Evolutionary conservation across 768 basidiomycete genomes (phyloP), one percentile per base, ranked within the genome.

Genomic region (Tricholoma bakamatsutake): DNA sequence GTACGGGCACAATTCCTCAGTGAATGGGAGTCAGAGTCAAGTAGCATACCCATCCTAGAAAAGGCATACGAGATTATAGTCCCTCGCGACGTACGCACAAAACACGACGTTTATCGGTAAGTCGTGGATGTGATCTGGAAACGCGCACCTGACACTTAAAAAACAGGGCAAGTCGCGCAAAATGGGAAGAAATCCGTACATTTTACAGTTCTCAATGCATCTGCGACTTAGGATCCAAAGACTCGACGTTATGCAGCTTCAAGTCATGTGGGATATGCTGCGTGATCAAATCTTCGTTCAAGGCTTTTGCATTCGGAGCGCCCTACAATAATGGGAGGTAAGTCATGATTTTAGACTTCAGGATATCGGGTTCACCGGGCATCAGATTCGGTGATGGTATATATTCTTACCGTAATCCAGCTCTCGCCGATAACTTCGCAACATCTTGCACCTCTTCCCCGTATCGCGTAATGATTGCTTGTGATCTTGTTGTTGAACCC

Each of bases 141-240:
- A 48, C 47, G 17, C 31, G 30, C 42, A 55, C 28, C 9, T 59
- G 17, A 47, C 34, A 47, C 42, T 58, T 61, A 27, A 40, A 39
- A n/a, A 31, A 4, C 65, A 76, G 72, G 57, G 67, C 73, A 57
- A 69, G 65, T 57, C 73, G 67, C 58, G 66, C 60, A 51, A 68
- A 64, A 45, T 71, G 73, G 58, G 73, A 75, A 59, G 74, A 82
- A 61, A 72, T 85, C 52, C 76, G 80, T 60, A 83, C 80, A 37
- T 87, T 83, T 62, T 81, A 87, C 57, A 78, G 81, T 54, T 74
- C 82, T 2, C 83, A 85, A 57, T 85, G 84, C 61, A 83, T 87
- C 40, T 87, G 85, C 69, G 82, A 87, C 64, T 69, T 87, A 57
- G 85, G 85, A 7, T 74, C 74, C 13, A 82, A 81, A 57, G 76